Conservation (phyloP, 2,329 filamentous ascomycete genomes). For the Intubia oerlemansii region DNA sequence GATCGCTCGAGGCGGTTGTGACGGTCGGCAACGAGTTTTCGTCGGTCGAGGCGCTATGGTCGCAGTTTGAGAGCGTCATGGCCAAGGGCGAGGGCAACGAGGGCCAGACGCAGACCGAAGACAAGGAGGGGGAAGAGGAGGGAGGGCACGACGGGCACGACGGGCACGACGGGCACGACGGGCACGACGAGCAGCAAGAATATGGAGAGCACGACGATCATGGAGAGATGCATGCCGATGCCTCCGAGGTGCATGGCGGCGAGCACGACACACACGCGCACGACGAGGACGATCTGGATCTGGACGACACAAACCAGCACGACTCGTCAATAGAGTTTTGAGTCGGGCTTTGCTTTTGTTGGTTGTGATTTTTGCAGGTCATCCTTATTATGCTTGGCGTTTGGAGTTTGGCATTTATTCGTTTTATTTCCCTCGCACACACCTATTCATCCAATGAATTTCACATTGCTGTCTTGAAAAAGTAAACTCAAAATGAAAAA, state of each 20-base stretch:
- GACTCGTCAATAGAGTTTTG: no score
- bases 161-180: not conserved
- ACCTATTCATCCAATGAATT: no score
- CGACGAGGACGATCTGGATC: slow-evolving; percentile 1
- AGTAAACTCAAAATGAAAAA: no score
- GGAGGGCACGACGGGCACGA: not conserved
- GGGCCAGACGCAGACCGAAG: slow-evolving; percentile 7
- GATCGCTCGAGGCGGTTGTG: slow-evolving; percentile 76
- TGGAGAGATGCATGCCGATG: not conserved
- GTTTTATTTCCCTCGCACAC: no score
- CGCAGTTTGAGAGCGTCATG: slow-evolving; percentile 93
- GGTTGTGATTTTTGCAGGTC: no score
- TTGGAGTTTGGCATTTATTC: no score
- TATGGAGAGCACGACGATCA: not conserved
- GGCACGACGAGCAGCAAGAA: not conserved
- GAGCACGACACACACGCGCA: not conserved
- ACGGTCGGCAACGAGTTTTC: slow-evolving; percentile 92
- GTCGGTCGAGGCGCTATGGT: slow-evolving; percentile 94
- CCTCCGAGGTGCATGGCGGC: no score
- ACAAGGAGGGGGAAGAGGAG: not conserved
- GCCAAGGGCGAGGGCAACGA: slow-evolving; percentile 26
- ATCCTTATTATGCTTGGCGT: no score
- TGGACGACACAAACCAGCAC: no score
- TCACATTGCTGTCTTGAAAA: no score
- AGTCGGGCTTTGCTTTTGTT: no score